These are phyloP conservation scores for Paecilomyces sp. DNA, from an alignment of 2,329 filamentous ascomycete species.

Conservation along the genomic window DNA sequence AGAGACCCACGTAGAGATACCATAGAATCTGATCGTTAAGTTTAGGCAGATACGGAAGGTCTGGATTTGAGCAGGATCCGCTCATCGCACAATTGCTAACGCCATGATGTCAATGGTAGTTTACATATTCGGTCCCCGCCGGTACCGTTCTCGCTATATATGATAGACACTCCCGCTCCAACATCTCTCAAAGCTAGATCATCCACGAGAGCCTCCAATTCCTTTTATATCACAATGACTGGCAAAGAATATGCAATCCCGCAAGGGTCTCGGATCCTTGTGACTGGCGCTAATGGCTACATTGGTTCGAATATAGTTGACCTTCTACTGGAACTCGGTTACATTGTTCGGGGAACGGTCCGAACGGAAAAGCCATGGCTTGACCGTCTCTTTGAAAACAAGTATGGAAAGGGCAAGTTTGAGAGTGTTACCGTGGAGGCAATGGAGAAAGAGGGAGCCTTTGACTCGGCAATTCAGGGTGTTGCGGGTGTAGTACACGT, in stretches of 20 bases:
- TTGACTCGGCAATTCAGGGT: slow-evolving; percentile 35
- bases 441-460: slow-evolving; percentile 28
- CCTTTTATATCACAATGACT: background rate
- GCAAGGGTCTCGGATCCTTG: slow-evolving; percentile 29
- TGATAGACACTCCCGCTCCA: too few species aligned
- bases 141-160: too few species aligned
- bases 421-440: slow-evolving; percentile 34
- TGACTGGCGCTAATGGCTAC: slow-evolving; percentile 43
- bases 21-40: too few species aligned
- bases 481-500: slow-evolving; percentile 9
- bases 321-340: slow-evolving; percentile 36
- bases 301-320: slow-evolving; percentile 37
- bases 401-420: slow-evolving; percentile 22
- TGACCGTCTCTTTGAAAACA: slow-evolving; percentile 22
- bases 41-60: too few species aligned
- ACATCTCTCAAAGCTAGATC: background rate
- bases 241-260: slow-evolving; percentile 12
- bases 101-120: too few species aligned
- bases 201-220: background rate
- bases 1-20: too few species aligned
- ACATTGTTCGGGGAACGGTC: slow-evolving; percentile 40
- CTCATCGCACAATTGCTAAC: too few species aligned
- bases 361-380: slow-evolving; percentile 31
- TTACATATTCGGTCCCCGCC: too few species aligned
- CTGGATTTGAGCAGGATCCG: too few species aligned